Evolutionary conservation across 495 filamentous ascomycete genomes (phyloP), one percentile per base, ranked within the genome.

Genomic region (Podospora pseudoanserina): DNA sequence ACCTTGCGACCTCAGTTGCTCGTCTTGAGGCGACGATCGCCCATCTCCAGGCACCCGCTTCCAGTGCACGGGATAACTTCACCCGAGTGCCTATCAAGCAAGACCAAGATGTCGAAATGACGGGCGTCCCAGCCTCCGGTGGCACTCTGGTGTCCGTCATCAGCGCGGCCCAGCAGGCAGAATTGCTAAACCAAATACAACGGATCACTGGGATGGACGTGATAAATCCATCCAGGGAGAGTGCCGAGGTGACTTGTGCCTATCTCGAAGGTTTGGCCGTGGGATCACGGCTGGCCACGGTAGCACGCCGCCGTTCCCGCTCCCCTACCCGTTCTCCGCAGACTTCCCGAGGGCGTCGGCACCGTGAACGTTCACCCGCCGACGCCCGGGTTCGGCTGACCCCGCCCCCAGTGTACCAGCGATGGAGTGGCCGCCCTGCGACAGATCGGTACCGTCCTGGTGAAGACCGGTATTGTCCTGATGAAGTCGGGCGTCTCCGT

Each of bases 221-320:
- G 26, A 69, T 69, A 39, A 63, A 44, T 13, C 26, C 55, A 9
- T 7, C 61, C 16, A 60, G 20, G 6, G 55, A 53, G 55, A 70
- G 65, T 9, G 44, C 65, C 7, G 67, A 72, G 44, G 70, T 71
- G 1, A 59, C 70, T 16, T 72, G 67, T 7, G 76, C 74, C 26
- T 79, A 77, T 27, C 64, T 79, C 6, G 70, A 78, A 27, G 76
- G 77, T 56, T 62, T 80, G 5, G 73, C 71, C 9, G 32, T 73
- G 15, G 77, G 77, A 5, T 39, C 60, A 11, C 66, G 67, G 32
- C 65, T 77, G 13, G n/a, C 18, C 39, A 20, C n/a, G n/a, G 19
- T n/a, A 44, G 55, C 27, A 49, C 28, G 53, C 57, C 3, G 64
- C 66, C 64, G 59, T 58, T 61, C 34, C 18, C 60, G 28, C n/a